Evolutionary conservation across 257 asterid genomes (phyloP).

Genomic region (Solanum acaule): DNA sequence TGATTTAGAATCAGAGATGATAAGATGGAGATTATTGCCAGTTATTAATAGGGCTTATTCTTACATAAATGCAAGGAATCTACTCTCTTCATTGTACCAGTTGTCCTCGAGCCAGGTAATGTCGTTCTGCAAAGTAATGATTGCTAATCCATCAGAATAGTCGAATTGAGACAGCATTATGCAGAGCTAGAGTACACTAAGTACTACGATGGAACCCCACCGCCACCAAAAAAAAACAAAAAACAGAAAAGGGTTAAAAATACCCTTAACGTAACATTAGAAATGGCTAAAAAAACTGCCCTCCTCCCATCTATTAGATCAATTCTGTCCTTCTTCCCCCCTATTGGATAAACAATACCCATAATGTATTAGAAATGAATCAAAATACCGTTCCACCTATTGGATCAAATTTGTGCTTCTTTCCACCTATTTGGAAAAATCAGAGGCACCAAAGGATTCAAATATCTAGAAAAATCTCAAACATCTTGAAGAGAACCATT

Average conservation of each 20-base stretch:
- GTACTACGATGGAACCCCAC: not conserved
- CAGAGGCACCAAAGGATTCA: not conserved
- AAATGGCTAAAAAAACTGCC: not conserved
- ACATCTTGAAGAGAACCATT: not conserved
- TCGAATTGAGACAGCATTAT: not conserved
- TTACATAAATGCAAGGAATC: slow-evolving; percentile 94
- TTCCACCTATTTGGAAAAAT: not conserved
- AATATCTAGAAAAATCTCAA: not conserved
- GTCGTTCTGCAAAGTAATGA: slow-evolving; percentile 44
- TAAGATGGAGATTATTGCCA: not conserved
- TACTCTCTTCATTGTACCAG: slow-evolving; percentile 83
- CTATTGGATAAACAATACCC: not conserved
- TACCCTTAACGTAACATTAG: not conserved
- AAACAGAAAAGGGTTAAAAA: not conserved
- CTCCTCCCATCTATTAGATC: not conserved
- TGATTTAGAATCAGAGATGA: not conserved
- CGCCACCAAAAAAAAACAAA: not conserved
- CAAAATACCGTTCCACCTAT: not conserved
- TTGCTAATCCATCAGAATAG: not conserved
- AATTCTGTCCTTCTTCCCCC: not conserved
- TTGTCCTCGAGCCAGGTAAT: slow-evolving; percentile 96
- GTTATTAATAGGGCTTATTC: slow-evolving; percentile 6
- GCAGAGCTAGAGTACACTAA: not conserved
- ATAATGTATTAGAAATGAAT: not conserved
- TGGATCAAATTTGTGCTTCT: not conserved